Base-by-base conservation (phyloP, 768 basidiomycete genomes). In the Mycena belliarum region DNA sequence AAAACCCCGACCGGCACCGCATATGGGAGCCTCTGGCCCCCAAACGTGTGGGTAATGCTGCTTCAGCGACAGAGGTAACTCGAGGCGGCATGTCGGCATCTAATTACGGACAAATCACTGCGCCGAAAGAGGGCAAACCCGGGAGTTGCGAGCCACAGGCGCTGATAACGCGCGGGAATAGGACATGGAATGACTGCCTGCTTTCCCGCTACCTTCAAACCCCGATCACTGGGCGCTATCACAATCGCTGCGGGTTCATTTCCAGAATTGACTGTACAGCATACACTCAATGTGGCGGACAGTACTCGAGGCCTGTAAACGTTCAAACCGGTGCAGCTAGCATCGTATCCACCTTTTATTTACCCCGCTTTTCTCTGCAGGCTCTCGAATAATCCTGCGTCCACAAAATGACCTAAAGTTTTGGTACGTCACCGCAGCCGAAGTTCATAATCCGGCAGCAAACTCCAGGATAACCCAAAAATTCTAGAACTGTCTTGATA, bases 11-110 rank as follows among this genome's bases (percentile, higher is more conserved):
- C 23, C 41, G 44, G 33, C 49, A 46, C 42, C 44, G 38, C 45
- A 24, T 51, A 58, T 49, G 32, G 18, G 47, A 50, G 45, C 2
- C n/a, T n/a, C 18, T 25, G 37, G 18, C 32, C 47, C 21, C 40
- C 33, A 18, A 1, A 20, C 20, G 21, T 2, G n/a, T 43, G 15
- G 38, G 46, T 48, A 52, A 6, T 32, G 29, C 48, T 47, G 29
- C 28, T 29, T 14, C 38, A 46, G 29, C 11, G 37, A 51, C 33
- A 32, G 32, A 32, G 25, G 26, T n/a, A 35, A 43, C 29, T 35
- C 49, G 26, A 26, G 21, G 9, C 55, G 55, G 55, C 50, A 59
- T 59, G 46, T 32, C 57, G 51, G 57, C 57, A 56, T 44, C 40
- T 24, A 21, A 38, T 47, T 35, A 18, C 45, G 51, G 51, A 20